phyloP scores from a whole-genome alignment of 75 land plant species.

The Chamaecyparis obtusa region DNA sequence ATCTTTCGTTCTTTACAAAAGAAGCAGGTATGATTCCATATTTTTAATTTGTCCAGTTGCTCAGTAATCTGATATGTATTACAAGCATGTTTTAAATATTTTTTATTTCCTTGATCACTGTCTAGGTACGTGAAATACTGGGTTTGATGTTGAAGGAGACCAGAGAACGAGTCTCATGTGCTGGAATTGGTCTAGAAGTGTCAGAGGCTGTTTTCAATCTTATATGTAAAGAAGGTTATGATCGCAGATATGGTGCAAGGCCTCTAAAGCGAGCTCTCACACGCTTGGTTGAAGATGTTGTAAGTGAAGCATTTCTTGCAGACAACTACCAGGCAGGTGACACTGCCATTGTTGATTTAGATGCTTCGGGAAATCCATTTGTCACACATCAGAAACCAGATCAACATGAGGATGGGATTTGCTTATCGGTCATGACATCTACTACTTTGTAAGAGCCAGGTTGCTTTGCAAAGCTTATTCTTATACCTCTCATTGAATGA shows the following conservation, averaged over 20 bases:
- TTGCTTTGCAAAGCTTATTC: background rate
- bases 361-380: constrained; percentile 69
- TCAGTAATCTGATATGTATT: background rate
- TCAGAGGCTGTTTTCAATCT: constrained; percentile 65
- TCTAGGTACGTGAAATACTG: constrained; percentile 82
- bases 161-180: constrained; percentile 43
- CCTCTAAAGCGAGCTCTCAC: constrained; percentile 84
- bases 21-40: constrained; percentile 53
- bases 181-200: constrained; percentile 62
- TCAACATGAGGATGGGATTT: constrained; percentile 29
- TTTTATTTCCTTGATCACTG: background rate
- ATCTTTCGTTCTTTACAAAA: constrained; percentile 80
- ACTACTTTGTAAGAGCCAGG: background rate
- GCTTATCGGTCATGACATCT: constrained; percentile 23
- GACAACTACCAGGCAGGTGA: constrained; percentile 72
- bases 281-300: constrained; percentile 64
- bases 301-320: constrained; percentile 74
- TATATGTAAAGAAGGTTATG: constrained; percentile 78
- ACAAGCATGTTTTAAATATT: background rate
- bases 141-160: constrained; percentile 81
- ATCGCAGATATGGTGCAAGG: constrained; percentile 80
- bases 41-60: background rate
- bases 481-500: background rate
- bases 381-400: constrained; percentile 43
- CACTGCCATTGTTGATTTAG: constrained; percentile 68